Evolutionary conservation across 2,329 filamentous ascomycete genomes (phyloP).

Genomic region (Monosporascus sp.): DNA sequence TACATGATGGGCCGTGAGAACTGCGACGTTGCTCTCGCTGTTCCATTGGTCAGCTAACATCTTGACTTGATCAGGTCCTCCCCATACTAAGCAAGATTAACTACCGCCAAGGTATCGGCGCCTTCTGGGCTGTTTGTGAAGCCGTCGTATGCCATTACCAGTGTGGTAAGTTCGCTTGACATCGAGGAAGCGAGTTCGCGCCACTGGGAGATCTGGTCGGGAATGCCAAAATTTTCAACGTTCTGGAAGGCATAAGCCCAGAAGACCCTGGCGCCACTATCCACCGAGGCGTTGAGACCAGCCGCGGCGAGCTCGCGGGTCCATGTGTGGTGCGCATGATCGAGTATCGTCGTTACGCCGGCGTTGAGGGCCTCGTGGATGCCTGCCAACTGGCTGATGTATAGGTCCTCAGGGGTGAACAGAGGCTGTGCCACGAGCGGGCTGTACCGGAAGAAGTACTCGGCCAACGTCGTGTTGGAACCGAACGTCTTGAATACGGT

Average conservation of each 20-base stretch:
- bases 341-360: slow-evolving; percentile 47
- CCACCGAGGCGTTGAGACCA: slow-evolving; percentile 40
- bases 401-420: slow-evolving; percentile 40
- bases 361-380: slow-evolving; percentile 46
- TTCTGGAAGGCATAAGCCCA: slow-evolving; percentile 40
- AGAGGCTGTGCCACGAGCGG: slow-evolving; percentile 25
- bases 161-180: slow-evolving; percentile 24
- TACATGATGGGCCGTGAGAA: slow-evolving; percentile 11
- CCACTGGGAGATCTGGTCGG: slow-evolving; percentile 35
- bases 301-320: slow-evolving; percentile 36
- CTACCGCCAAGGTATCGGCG: too few relatives aligned
- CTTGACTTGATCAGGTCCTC: too few relatives aligned
- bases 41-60: too few relatives aligned
- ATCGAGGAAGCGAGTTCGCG: slow-evolving; percentile 28
- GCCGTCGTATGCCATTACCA: too few relatives aligned
- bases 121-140: too few relatives aligned
- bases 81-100: too few relatives aligned
- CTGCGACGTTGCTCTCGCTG: too few relatives aligned
- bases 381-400: slow-evolving; percentile 40
- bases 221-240: slow-evolving; percentile 25
- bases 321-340: slow-evolving; percentile 48
- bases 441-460: slow-evolving; percentile 41
- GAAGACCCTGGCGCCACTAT: slow-evolving; percentile 43
- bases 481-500: slow-evolving; percentile 48
- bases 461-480: slow-evolving; percentile 43